Percentiles rank a stretch among this genome's conserved stretches.
These are phyloP conservation scores for Ustilago hordei DNA, from an alignment of 1,284 basidiomycete species.

Conservation along the genomic window DNA sequence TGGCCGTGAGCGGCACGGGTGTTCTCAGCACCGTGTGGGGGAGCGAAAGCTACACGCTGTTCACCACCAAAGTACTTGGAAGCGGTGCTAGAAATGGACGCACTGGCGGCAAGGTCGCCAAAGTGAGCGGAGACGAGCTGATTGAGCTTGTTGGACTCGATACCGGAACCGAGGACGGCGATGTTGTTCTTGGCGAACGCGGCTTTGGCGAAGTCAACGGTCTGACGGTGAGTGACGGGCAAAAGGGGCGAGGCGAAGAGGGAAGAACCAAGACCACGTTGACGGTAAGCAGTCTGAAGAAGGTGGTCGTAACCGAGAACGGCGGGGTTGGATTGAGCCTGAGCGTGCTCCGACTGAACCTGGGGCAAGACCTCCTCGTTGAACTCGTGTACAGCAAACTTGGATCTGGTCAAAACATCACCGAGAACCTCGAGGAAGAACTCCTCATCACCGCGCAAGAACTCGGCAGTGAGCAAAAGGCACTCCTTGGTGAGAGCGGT, in stretches of 20 bases:
- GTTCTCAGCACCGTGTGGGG: slow-evolving; percentile 61
- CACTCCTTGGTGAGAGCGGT: slow-evolving; percentile 88
- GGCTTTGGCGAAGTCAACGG: slow-evolving; percentile 54
- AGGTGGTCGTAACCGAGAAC: slow-evolving; percentile 63
- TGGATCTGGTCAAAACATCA: slow-evolving; percentile 60
- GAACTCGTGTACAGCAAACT: slow-evolving; percentile 66
- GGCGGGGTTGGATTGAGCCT: slow-evolving; percentile 55
- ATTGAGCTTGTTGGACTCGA: slow-evolving; percentile 54
- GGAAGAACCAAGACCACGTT: slow-evolving; percentile 64
- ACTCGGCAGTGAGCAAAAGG: slow-evolving; percentile 91
- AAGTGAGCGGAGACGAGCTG: slow-evolving; percentile 61
- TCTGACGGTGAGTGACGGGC: slow-evolving; percentile 57
- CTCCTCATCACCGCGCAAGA: slow-evolving; percentile 88
- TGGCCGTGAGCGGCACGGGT: slow-evolving; percentile 58
- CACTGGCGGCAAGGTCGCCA: slow-evolving; percentile 42
- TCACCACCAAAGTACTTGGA: slow-evolving; percentile 69
- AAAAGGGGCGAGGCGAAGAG: slow-evolving; percentile 65
- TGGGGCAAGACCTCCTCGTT: slow-evolving; percentile 66
- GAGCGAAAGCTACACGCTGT: slow-evolving; percentile 59
- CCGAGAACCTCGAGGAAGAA: slow-evolving; percentile 67
- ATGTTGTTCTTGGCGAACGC: slow-evolving; percentile 67
- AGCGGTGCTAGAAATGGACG: slow-evolving; percentile 39
- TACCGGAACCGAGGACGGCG: slow-evolving; percentile 65
- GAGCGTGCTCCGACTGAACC: slow-evolving; percentile 59
- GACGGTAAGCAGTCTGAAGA: slow-evolving; percentile 66